phyloP scores from a whole-genome alignment of 1,284 basidiomycete species.

The Irpex lacteus region DNA sequence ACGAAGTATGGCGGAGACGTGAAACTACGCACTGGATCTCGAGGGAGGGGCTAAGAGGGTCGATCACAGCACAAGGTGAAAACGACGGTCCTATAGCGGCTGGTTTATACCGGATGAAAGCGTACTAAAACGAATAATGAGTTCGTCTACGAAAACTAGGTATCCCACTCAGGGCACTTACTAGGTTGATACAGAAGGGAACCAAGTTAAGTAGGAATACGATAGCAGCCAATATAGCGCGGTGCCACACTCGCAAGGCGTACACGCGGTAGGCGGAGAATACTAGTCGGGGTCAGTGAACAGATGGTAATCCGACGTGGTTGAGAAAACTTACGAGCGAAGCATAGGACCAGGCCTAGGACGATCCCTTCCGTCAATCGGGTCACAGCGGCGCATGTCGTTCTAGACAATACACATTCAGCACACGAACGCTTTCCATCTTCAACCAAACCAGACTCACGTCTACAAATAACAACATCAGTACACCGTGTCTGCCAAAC shows the following conservation, averaged over 20 bases:
- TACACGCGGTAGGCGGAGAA: constrained; percentile 1
- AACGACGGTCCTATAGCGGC: background rate
- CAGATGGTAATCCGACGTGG: background rate
- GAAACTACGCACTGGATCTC: background rate
- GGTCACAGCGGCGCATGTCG: background rate
- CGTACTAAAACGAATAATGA: background rate
- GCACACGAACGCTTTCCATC: background rate
- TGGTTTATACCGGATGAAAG: background rate
- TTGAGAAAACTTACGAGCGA: background rate
- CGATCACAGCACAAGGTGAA: background rate
- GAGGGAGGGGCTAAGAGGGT: background rate
- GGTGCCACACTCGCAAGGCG: background rate
- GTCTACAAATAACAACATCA: background rate
- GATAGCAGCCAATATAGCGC: background rate
- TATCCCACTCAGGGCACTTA: background rate
- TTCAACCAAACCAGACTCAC: background rate
- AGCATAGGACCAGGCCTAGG: background rate
- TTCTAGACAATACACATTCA: background rate
- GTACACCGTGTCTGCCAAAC: background rate
- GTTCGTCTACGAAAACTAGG: background rate
- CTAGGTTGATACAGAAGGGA: background rate
- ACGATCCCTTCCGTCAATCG: background rate
- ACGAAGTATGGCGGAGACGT: too few species aligned
- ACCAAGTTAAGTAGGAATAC: background rate
- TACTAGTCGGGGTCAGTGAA: background rate